phyloP scores from a whole-genome alignment of 2,329 filamentous ascomycete genomes.

The Dendryphion nanum region DNA sequence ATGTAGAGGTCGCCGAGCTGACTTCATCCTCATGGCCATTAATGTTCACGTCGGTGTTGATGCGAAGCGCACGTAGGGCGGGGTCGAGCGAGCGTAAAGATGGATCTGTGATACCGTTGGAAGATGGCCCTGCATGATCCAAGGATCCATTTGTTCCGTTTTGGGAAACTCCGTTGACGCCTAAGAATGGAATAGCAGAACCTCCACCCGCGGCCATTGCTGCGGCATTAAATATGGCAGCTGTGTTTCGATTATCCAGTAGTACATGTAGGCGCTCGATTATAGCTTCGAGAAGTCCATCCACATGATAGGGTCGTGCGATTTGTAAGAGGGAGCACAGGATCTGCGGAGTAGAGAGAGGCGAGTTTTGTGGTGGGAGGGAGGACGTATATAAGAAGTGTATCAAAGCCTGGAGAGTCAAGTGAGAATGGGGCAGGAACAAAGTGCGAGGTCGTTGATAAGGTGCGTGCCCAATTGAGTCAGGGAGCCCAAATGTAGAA shows the following conservation, averaged over 20 bases:
- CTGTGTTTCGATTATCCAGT: slow-evolving; percentile 89
- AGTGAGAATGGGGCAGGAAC: slow-evolving; percentile 87
- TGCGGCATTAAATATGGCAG: slow-evolving; percentile 95
- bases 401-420: slow-evolving; percentile 85
- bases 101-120: slow-evolving; percentile 6
- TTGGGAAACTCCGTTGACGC: slow-evolving; percentile 25
- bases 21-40: slow-evolving; percentile 33
- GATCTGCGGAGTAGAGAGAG: slow-evolving; percentile 89
- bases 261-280: slow-evolving; percentile 87
- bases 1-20: slow-evolving; percentile 30
- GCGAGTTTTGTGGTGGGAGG: slow-evolving; percentile 71
- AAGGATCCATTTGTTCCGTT: slow-evolving; percentile 27
- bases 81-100: slow-evolving; percentile 30
- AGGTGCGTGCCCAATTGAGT: slow-evolving; percentile 53
- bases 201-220: slow-evolving; percentile 97
- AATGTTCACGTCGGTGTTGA: slow-evolving; percentile 49
- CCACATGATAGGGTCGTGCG: slow-evolving; percentile 86
- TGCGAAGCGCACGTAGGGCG: slow-evolving; percentile 42
- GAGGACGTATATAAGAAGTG: slow-evolving; percentile 93
- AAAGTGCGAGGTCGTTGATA: slow-evolving; percentile 77
- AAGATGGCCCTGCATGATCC: slow-evolving; percentile 3
- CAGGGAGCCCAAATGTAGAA: slow-evolving; percentile 51
- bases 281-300: slow-evolving; percentile 87
- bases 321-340: slow-evolving; percentile 93
- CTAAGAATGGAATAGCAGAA: slow-evolving; percentile 68